These are phyloP conservation scores for Liriodendron chinense DNA, from an alignment of 164 flowering plant species.

Conservation along the genomic window DNA sequence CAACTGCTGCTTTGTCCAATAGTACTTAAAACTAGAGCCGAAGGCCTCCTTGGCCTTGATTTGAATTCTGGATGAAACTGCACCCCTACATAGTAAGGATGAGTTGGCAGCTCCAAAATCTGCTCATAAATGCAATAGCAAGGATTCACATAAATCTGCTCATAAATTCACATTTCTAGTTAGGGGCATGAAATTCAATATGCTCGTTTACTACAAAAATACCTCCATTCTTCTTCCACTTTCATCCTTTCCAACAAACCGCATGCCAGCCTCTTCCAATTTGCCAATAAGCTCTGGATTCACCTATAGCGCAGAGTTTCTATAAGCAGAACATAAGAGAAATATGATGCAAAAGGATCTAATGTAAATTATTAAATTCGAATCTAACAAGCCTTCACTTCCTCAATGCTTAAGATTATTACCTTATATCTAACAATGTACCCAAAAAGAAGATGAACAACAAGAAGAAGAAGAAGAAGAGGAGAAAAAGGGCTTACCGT, in stretches of 20 bases:
- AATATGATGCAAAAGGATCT: not conserved
- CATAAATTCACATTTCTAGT: not conserved
- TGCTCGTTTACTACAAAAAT: slow-evolving; percentile 6
- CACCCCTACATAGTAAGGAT: slow-evolving; percentile 89
- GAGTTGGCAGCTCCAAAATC: slow-evolving; percentile 79
- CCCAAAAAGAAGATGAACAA: too few species aligned
- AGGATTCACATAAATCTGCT: too few species aligned
- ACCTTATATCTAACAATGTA: too few species aligned
- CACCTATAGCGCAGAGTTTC: slow-evolving; percentile 49
- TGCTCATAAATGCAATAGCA: too few species aligned
- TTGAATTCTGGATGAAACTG: slow-evolving; percentile 98
- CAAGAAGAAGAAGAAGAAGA: too few species aligned
- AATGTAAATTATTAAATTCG: too few species aligned
- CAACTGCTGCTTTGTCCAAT: too few species aligned
- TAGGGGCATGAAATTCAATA: not conserved
- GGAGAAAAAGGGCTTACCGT: too few species aligned
- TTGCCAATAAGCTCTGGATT: too few species aligned
- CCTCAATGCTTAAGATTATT: too few species aligned
- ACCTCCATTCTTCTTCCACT: slow-evolving; percentile 94
- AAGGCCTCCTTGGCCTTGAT: slow-evolving; percentile 96
- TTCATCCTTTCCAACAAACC: slow-evolving; percentile 95
- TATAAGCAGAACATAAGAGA: not conserved
- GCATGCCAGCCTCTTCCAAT: slow-evolving; percentile 75
- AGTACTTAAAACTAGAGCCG: too few species aligned
- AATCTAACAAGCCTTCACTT: too few species aligned